Evolutionary conservation across 2,329 filamentous ascomycete genomes (phyloP), one percentile per base, ranked within the genome.

Genomic region (Trichophyton schoenleinii): DNA sequence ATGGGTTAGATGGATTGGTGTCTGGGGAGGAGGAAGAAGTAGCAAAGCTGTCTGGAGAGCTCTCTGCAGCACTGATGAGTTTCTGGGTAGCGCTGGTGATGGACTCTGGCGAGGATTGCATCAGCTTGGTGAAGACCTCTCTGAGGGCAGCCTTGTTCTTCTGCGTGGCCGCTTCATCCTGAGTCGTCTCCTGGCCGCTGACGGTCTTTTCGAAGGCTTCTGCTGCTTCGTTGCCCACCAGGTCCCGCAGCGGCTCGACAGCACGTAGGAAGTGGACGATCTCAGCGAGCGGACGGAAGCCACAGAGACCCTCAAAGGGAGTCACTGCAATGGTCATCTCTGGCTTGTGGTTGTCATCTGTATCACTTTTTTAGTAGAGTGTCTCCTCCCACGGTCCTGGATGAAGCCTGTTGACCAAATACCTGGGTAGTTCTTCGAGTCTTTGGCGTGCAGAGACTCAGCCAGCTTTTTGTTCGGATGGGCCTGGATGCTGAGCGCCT

Each of bases 271-370:
- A 97, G 72, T 95, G 89, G 0, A 85, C 80, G 64, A 97, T 94
- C 75, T 99, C 91, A 3, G 77, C 79, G 22, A 96, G 79, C 0
- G 94, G 94, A 8, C 94, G 84, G 80, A 99, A 99, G 38, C 94
- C 94, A 70, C 94, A 99, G 38, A 99, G 83, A 0, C 94, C 94
- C 72, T 97, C 92, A 67, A 99, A 99, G 0, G 90, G 87, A 0
- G 94, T 97, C 69, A 99, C 87, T 64, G 94, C 94, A 73, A 99
- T 96, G 64, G 94, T 91, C 94, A 99, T 99, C 77, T 99, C 94
- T 38, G 94, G 94, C 78, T 99, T 99, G 81, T 99, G 94, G 78
- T 99, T 99, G 79, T 97, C 92, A 79, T 99, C 91, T 75, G 46
- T 11, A 62, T 42, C n/a, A 44, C 18, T 18, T 3, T 44, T 13